phyloP scores from a whole-genome alignment of 192 early-diverging fungal genomes.

The Entomortierella beljakovae region DNA sequence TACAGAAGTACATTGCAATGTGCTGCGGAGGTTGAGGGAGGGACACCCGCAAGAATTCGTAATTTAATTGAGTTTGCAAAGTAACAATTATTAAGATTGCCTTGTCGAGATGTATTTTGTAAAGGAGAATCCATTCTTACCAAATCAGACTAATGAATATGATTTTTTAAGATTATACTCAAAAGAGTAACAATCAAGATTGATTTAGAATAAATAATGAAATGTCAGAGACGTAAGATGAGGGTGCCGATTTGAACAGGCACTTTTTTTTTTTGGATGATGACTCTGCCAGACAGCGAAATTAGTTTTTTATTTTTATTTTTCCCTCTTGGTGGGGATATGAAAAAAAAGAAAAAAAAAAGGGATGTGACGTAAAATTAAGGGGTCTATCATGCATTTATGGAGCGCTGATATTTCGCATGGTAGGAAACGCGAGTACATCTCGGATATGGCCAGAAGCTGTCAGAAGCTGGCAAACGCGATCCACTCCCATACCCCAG shows the following conservation, averaged over 20 bases:
- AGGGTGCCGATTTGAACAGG: not conserved
- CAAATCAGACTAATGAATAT: not conserved
- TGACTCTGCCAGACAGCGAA: not conserved
- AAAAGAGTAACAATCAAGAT: not conserved
- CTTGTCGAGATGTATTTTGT: not conserved
- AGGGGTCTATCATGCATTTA: not conserved
- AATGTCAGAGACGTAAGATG: not conserved
- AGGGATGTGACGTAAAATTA: not conserved
- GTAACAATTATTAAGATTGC: not conserved
- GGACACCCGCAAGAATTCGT: not conserved
- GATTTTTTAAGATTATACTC: not conserved
- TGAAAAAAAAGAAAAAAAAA: not conserved
- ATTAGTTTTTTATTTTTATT: not conserved
- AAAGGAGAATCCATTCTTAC: constrained; percentile 1
- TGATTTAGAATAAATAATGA: not conserved
- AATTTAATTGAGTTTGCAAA: not conserved
- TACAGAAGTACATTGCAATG: not conserved
- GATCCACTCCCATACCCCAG: constrained; percentile 93
- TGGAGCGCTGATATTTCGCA: constrained; percentile 15
- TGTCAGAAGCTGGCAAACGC: constrained; percentile 78
- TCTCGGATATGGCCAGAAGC: constrained; percentile 79
- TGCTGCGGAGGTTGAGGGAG: not conserved
- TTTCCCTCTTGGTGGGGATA: not conserved
- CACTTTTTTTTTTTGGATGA: constrained; percentile 8
- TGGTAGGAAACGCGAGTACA: constrained; percentile 81